Base-by-base conservation (phyloP, 2,329 filamentous ascomycete genomes). In the Didymella arachidicola region DNA sequence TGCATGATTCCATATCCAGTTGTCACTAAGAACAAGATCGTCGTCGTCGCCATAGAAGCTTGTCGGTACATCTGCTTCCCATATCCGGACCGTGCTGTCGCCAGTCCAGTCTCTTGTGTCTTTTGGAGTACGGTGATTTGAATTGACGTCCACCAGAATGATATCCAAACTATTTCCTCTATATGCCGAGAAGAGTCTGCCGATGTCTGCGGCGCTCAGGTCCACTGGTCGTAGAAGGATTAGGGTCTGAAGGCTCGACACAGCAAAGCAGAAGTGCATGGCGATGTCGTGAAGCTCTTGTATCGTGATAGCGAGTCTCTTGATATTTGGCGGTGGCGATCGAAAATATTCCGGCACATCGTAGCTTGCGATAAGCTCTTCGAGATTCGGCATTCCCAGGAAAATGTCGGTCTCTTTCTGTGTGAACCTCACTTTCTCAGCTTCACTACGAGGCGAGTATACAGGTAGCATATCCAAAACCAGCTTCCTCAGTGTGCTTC, bases 1-100 rank as follows among this genome's bases (percentile, higher is more conserved):
- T 5, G 61, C 71, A 43, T 67, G 58, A 5, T 43, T 53, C 71
- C 71, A 72, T 1, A 73, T 67, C 66, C 65, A 73, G 14, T 47
- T 44, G 25, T 72, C 66, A 38, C 69, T 70, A 10, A 73, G 46
- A 0, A 66, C 42, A 8, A 69, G 29, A 7, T 69, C 63, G 26
- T 70, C 64, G 0, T 71, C 69, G 41, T 73, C 71, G 6, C 70
- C 68, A 41, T 73, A 72, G 46, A 69, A 74, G 39, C 64, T 67
- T 8, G 54, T 69, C 7, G 72, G 68, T 3, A 73, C 68, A 51
- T 74, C 69, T 6, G 61, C 57, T 48, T 74, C 71, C 68, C 67
- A 73, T 5, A 73, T 57, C 3, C 36, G 65, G 2, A 73, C 68
- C 7, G 12, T 44, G 32, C 74, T 71, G 7, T 62, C 55, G 0